These are phyloP conservation scores for Zarea fungicola DNA, from an alignment of 2,329 filamentous ascomycete species.

Conservation along the genomic window DNA sequence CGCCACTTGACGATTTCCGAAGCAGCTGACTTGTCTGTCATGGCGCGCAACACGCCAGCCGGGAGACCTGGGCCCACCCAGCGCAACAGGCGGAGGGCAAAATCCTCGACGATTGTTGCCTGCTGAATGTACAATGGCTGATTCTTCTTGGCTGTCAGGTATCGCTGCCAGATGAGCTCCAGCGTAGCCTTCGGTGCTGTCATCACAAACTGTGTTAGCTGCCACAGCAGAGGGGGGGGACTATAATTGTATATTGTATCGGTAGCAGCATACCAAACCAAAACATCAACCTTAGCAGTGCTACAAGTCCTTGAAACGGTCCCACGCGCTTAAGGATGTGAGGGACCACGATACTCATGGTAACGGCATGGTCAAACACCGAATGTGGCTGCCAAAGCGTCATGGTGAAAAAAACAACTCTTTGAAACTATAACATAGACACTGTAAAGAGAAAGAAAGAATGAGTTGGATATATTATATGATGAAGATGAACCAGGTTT, in stretches of 20 bases:
- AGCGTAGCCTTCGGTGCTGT: constrained; percentile 7
- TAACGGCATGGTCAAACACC: constrained; percentile 4
- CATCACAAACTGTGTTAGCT: too few relatives aligned
- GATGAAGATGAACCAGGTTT: too few relatives aligned
- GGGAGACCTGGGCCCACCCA: background rate
- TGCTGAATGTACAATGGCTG: constrained; percentile 6
- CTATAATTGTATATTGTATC: too few relatives aligned
- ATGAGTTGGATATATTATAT: too few relatives aligned
- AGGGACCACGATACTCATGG: background rate
- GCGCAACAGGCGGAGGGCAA: constrained; percentile 3
- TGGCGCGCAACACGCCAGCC: background rate
- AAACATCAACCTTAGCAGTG: background rate
- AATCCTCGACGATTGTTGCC: constrained; percentile 4
- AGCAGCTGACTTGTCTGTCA: background rate
- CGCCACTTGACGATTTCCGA: constrained; percentile 9
- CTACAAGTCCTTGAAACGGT: background rate
- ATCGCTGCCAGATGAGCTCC: constrained; percentile 5
- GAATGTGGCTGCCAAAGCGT: constrained; percentile 9
- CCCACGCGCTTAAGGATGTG: constrained; percentile 1
- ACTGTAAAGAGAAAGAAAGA: background rate
- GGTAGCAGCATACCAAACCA: background rate
- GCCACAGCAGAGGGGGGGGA: too few relatives aligned
- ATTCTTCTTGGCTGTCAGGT: constrained; percentile 5
- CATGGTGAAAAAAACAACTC: too few relatives aligned
- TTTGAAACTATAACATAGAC: too few relatives aligned